These are phyloP conservation scores for Russula emetica DNA, from an alignment of 768 basidiomycete genomes.

Conservation along the genomic window DNA sequence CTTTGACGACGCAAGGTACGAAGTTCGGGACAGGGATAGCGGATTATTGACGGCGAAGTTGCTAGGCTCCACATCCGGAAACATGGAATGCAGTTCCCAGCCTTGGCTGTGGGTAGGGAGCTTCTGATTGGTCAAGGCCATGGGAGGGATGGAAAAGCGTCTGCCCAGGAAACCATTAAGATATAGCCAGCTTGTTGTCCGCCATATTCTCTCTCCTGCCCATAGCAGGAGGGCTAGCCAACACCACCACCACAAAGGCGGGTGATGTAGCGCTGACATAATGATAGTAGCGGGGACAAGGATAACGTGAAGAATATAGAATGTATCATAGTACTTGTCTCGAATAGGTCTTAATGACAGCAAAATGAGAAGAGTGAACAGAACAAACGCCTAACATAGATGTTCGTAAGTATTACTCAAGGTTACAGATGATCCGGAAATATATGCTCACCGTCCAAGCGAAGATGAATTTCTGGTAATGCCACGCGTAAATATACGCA, in stretches of 20 bases:
- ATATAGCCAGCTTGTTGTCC: conserved; percentile 52
- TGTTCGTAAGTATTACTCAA: conserved; percentile 8
- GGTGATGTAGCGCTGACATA: conserved; percentile 63
- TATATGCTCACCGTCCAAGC: conserved; percentile 49
- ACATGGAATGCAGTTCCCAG: conserved; percentile 19
- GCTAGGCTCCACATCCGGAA: conserved; percentile 13
- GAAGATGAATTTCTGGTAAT: conserved; percentile 57
- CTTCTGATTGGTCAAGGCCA: neutral
- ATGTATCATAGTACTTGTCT: conserved; percentile 53
- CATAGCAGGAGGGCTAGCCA: conserved; percentile 59
- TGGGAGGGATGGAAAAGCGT: conserved; percentile 3
- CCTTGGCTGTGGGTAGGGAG: neutral
- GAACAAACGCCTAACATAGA: conserved; percentile 46
- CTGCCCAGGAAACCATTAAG: conserved; percentile 52
- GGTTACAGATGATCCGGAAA: conserved; percentile 8
- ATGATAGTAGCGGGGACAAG: conserved; percentile 60
- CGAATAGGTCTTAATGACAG: conserved; percentile 51
- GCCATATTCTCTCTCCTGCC: conserved; percentile 57
- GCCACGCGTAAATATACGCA: conserved; percentile 51
- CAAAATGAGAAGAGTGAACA: conserved; percentile 51
- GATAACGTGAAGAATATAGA: conserved; percentile 61
- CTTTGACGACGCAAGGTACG: neutral
- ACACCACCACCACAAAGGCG: conserved; percentile 63
- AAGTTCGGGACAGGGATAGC: conserved; percentile 7
- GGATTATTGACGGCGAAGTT: neutral